Evolutionary conservation across 768 basidiomycete genomes (phyloP), one percentile per base, ranked within the genome.

Genomic region (Russula foetens): DNA sequence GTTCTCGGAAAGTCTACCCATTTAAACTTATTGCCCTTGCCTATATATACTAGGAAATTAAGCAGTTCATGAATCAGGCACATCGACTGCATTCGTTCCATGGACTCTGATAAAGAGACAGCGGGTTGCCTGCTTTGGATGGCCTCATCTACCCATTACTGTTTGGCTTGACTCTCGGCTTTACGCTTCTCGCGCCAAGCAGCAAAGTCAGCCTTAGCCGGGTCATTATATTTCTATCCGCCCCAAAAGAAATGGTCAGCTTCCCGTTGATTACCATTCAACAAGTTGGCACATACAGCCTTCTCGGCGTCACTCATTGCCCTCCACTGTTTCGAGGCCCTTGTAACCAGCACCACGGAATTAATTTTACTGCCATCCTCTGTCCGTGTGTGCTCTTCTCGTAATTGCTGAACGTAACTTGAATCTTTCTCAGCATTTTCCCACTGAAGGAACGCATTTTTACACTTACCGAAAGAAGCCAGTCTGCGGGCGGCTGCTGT

Each of bases 271-370:
- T n/a, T 29, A 48, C 23, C 15, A 4, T 41, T 11, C 24, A 51
- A 6, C 1, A 41, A 35, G 35, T 14, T 15, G 2, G 33, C 41
- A 67, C 51, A 52, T 76, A 63, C 62, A 46, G 58, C 58, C 53
- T 44, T 63, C 53, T 63, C 62, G 19, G 31, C 41, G 28, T 63
- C 62, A 41, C 53, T 50, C 51, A 63, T 21, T 52, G 48, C 47
- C 33, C 2, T 61, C 62, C 62, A 63, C 29, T 55, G 51, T 11
- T 11, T 38, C 15, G 26, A 17, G 14, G 24, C 45, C 7, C 23
- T n/a, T n/a, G 0, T 7, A 35, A 23, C 2, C 14, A 54, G 0
- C n/a, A 6, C 29, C 28, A 15, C 43, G 14, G 33, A 33, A 44
- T 39, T 4, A 45, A 19, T 33, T 8, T 0, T 3, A 4, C 23